phyloP scores from a whole-genome alignment of 192 early-diverging fungal genomes.

The Backusella liffmaniae region DNA sequence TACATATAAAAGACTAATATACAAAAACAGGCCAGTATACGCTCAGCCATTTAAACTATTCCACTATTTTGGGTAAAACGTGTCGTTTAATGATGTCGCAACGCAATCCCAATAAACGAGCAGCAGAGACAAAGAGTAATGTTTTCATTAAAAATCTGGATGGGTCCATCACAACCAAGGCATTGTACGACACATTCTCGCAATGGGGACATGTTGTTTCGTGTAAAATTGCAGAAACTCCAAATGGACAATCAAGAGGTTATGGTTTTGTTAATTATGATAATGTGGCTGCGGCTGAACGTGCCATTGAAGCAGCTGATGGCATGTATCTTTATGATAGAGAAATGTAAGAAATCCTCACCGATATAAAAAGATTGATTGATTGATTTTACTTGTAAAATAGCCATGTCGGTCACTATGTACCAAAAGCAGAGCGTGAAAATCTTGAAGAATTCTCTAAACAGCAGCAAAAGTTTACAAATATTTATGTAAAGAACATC shows the following conservation, averaged over 20 bases:
- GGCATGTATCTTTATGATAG: constrained; percentile 89
- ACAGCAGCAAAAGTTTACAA: constrained; percentile 70
- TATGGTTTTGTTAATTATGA: constrained; percentile 94
- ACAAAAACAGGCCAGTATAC: constrained; percentile 59
- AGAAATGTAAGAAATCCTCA: constrained; percentile 55
- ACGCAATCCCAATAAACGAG: constrained; percentile 80
- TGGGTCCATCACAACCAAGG: constrained; percentile 84
- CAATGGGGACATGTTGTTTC: constrained; percentile 83
- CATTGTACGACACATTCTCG: constrained; percentile 89
- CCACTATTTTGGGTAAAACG: constrained; percentile 76
- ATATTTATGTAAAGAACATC: constrained; percentile 91
- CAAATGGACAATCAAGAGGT: constrained; percentile 66
- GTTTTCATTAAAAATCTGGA: constrained; percentile 96
- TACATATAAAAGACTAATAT: background rate
- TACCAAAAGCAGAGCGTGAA: constrained; percentile 74
- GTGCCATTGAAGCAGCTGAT: constrained; percentile 83
- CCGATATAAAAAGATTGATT: too few species aligned
- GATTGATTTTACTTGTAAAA: background rate
- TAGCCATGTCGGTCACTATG: constrained; percentile 73
- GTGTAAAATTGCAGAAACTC: constrained; percentile 80
- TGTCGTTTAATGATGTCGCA: constrained; percentile 96
- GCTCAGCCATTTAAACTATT: constrained; percentile 81
- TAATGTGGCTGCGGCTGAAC: constrained; percentile 73
- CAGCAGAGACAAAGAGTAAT: constrained; percentile 61
- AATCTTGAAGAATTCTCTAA: constrained; percentile 59